Base-by-base conservation (phyloP, 306 rosid genomes). In the Citrullus amarus region DNA sequence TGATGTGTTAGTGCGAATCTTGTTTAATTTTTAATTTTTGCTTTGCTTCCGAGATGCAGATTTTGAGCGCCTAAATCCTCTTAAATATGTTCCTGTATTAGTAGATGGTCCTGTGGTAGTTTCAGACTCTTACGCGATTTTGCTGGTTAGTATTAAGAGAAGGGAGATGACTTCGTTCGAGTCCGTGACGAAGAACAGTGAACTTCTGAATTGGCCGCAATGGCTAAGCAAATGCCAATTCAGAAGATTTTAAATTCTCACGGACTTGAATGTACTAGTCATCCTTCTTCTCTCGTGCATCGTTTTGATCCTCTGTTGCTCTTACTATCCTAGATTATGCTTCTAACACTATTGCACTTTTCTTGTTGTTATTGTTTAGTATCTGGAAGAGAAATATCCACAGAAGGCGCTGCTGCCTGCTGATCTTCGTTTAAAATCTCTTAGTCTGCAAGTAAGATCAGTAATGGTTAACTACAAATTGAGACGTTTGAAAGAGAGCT, bases 331-430 rank as follows among this genome's bases (percentile, higher is more conserved):
- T 6, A 36, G 32, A 22, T 79, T 25, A 51, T 39, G 22, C 39
- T 79, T 51, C 38, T 79, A 69, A 67, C 54, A 56, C 6, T 44
- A 22, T 41, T 51, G 39, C 32, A 10, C 5, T 73, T 9, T 67
- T 32, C 50, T 79, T 79, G 3, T 62, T 72, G 56, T 63, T 73
- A 43, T 43, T 75, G 57, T n/a, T 36, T 58, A 88, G 89, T 82
- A 88, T 81, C 78, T 88, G 82, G 89, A 84, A 79, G 87, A 88
- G 71, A 83, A 83, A 68, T 84, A 88, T 79, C 83, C 83, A 22
- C 79, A 80, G 75, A 85, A 79, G 71, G 77, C 80, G 28, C 69
- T 88, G 46, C 77, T 88, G 80, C 91, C 87, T 8, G 62, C 84
- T 74, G 87, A 83, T 72, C 87, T 82, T 74, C 79, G 36, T 79